These are phyloP conservation scores for Suillus subalutaceus DNA, from an alignment of 768 basidiomycete genomes.

Conservation along the genomic window DNA sequence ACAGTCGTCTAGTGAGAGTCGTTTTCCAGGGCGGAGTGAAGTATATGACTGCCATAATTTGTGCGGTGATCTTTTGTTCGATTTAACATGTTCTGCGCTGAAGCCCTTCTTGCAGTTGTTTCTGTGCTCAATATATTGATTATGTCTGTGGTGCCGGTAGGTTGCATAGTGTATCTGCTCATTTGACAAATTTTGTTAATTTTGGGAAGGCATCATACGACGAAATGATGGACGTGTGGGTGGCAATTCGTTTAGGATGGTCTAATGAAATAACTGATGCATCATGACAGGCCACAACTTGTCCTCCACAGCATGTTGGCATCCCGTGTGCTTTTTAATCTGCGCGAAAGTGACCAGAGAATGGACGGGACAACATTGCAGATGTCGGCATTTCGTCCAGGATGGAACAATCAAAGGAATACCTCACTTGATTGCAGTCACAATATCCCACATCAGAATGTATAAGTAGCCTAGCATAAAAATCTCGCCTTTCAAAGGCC, in stretches of 20 bases:
- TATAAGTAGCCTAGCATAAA: neutral
- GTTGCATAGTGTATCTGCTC: neutral
- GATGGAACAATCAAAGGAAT: neutral
- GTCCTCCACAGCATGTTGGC: constrained; percentile 1
- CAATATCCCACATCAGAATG: neutral
- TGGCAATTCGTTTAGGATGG: neutral
- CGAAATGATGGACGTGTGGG: constrained; percentile 1
- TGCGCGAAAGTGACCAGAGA: neutral
- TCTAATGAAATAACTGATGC: neutral
- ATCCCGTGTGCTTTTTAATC: neutral
- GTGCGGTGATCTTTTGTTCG: neutral
- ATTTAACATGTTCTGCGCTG: neutral
- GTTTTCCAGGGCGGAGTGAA: neutral
- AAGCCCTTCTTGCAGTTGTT: neutral
- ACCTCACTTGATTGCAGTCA: neutral
- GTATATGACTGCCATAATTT: constrained; percentile 1
- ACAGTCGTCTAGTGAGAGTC: neutral
- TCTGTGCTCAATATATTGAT: neutral
- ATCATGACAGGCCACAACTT: neutral
- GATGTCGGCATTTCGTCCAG: neutral
- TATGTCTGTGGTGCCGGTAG: neutral
- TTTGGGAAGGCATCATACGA: neutral
- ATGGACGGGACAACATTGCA: neutral
- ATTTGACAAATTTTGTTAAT: neutral
- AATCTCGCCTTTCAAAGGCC: neutral